A percentile compares a stretch with the other conserved stretches of the same genome.
Conservation (phyloP, 768 basidiomycete species). For the Clitopilus hobsonii region DNA sequence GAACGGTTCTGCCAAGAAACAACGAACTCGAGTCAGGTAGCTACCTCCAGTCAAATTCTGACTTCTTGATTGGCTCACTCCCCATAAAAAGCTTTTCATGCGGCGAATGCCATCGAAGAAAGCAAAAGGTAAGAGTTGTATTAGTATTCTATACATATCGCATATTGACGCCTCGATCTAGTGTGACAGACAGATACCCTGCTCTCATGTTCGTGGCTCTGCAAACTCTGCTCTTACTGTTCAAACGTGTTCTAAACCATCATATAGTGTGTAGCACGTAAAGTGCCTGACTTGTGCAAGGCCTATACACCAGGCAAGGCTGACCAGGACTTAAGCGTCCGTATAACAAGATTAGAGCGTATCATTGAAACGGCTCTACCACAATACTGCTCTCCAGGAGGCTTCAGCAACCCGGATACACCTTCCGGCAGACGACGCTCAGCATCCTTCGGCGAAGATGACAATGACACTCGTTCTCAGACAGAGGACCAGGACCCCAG, state of each 20-base stretch:
- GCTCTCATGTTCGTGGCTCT: constrained; percentile 62
- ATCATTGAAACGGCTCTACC: constrained; percentile 79
- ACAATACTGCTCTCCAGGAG: constrained; percentile 53
- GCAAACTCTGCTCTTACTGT: constrained; percentile 7
- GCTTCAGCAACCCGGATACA: constrained; percentile 22
- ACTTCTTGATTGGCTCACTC: background rate
- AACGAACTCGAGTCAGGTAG: constrained; percentile 74
- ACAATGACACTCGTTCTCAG: constrained; percentile 67
- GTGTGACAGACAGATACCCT: constrained; percentile 85
- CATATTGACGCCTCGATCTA: constrained; percentile 21
- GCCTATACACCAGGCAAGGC: constrained; percentile 85
- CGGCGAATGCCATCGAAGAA: constrained; percentile 83
- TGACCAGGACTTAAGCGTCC: constrained; percentile 75
- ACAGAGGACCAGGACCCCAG: constrained; percentile 74
- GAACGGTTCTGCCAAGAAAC: constrained; percentile 52
- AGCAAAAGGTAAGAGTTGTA: constrained; percentile 63
- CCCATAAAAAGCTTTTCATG: constrained; percentile 61
- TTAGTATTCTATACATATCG: constrained; percentile 2
- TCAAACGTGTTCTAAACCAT: constrained; percentile 13
- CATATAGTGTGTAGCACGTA: constrained; percentile 71
- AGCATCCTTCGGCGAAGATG: constrained; percentile 56
- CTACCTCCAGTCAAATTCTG: constrained; percentile 11
- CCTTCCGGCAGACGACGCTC: constrained; percentile 38
- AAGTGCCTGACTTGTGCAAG: constrained; percentile 84
- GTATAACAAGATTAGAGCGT: constrained; percentile 72